phyloP scores from a whole-genome alignment of 345 rosid genomes.

The Linum tenue region DNA sequence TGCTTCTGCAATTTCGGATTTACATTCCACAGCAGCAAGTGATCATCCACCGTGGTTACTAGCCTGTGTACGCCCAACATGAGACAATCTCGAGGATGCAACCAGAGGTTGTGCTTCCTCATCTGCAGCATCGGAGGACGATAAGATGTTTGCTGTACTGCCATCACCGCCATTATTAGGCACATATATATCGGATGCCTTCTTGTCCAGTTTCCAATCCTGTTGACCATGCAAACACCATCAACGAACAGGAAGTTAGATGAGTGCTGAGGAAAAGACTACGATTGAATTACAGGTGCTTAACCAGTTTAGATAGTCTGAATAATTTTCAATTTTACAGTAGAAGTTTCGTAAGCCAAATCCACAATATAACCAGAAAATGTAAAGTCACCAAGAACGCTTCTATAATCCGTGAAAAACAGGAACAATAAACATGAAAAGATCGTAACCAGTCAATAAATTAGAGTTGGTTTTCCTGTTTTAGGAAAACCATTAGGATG shows the following conservation, averaged over 20 bases:
- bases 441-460: too few relatives aligned
- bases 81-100: conserved; percentile 60
- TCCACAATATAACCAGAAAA: too few relatives aligned
- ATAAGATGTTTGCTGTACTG: conserved; percentile 21
- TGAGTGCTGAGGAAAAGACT: background rate
- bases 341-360: too few relatives aligned
- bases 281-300: background rate
- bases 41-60: conserved; percentile 40
- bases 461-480: too few relatives aligned
- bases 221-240: conserved; percentile 15
- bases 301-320: background rate
- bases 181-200: conserved; percentile 63
- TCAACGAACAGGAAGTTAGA: background rate
- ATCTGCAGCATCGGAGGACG: conserved; percentile 35
- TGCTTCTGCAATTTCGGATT: background rate
- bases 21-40: background rate
- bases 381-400: too few relatives aligned
- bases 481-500: too few relatives aligned
- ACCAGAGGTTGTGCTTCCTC: conserved; percentile 73
- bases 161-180: conserved; percentile 39
- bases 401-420: too few relatives aligned
- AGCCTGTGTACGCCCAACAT: conserved; percentile 72
- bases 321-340: too few relatives aligned
- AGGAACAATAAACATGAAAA: too few relatives aligned
- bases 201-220: conserved; percentile 96